Conservation (phyloP, 2,329 filamentous ascomycete genomes). For the Periconia macrospinosa region DNA sequence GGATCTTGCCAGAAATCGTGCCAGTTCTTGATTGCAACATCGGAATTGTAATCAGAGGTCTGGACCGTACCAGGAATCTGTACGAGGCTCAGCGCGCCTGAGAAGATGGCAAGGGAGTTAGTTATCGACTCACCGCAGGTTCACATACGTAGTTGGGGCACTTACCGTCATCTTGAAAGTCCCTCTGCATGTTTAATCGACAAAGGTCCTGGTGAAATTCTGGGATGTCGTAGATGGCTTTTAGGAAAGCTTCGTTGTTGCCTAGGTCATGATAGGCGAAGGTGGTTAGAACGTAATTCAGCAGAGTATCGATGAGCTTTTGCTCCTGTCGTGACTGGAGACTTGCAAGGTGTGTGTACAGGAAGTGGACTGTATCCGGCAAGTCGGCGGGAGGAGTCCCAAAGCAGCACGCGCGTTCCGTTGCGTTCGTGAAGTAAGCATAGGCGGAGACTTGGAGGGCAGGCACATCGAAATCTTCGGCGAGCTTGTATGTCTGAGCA, state of each 20-base stretch:
- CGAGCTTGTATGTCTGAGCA: slow-evolving; percentile 45
- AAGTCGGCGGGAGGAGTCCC: slow-evolving; percentile 44
- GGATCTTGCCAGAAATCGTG: slow-evolving; percentile 1
- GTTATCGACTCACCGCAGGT: not conserved
- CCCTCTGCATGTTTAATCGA: slow-evolving; percentile 39
- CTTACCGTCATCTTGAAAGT: slow-evolving; percentile 47
- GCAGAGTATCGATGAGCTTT: slow-evolving; percentile 41
- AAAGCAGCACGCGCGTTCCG: slow-evolving; percentile 43
- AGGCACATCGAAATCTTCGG: slow-evolving; percentile 43
- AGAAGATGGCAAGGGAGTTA: not conserved
- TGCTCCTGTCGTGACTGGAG: slow-evolving; percentile 24
- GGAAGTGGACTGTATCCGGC: slow-evolving; percentile 42
- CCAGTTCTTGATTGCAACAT: not conserved
- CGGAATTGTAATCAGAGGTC: slow-evolving; percentile 5
- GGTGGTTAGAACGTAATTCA: slow-evolving; percentile 47
- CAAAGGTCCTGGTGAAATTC: slow-evolving; percentile 47
- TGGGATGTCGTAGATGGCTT: slow-evolving; percentile 38
- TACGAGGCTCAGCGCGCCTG: slow-evolving; percentile 15
- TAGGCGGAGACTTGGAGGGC: slow-evolving; percentile 44
- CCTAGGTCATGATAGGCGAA: slow-evolving; percentile 44
- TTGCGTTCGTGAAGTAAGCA: slow-evolving; percentile 42
- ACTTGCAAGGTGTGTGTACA: slow-evolving; percentile 31
- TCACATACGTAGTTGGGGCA: slow-evolving; percentile 3
- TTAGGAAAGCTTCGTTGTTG: slow-evolving; percentile 39
- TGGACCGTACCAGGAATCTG: slow-evolving; percentile 10